phyloP scores from a whole-genome alignment of 306 rosid species.

The Delonix regia region DNA sequence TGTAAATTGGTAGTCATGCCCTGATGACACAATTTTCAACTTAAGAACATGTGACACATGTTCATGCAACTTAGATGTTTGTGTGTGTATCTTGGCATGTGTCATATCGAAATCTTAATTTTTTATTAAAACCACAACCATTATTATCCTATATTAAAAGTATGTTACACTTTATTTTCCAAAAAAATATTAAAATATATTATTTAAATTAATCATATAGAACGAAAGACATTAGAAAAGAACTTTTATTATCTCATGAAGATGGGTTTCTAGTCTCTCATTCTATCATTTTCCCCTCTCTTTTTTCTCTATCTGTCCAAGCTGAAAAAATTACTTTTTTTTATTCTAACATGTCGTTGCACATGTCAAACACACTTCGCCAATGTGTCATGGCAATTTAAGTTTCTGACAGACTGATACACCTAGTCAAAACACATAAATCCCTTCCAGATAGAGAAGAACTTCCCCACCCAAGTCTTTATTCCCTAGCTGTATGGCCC shows the following conservation, averaged over 20 bases:
- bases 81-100: neutral
- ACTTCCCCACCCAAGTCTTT: neutral
- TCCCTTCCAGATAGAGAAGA: neutral
- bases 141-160: neutral
- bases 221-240: neutral
- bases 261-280: neutral
- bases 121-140: neutral
- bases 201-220: neutral
- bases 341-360: neutral
- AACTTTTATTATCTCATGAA: no score
- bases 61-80: neutral
- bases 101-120: no score
- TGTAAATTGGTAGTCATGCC: conserved; percentile 22
- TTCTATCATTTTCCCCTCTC: no score
- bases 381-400: neutral
- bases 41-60: conserved; percentile 18
- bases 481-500: neutral
- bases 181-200: no score
- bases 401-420: neutral
- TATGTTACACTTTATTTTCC: no score
- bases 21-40: conserved; percentile 13
- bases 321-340: neutral
- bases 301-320: neutral
- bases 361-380: neutral
- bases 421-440: neutral